These are phyloP conservation scores for Histomonas meleagridis DNA, from an alignment of 208 protist species.

Conservation along the genomic window DNA sequence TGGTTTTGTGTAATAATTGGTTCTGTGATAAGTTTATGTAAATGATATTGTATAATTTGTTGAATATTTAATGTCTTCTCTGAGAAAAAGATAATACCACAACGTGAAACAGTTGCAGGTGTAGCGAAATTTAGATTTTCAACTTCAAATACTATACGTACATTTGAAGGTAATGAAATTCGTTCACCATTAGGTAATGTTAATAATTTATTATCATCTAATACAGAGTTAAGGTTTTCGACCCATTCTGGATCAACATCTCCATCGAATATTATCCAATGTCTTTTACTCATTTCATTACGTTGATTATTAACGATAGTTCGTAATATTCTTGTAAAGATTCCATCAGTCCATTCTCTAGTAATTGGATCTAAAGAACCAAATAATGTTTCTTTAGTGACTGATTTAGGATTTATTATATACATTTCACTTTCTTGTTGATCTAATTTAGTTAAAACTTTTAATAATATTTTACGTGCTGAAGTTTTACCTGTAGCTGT, in stretches of 20 bases:
- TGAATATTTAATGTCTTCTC: background rate
- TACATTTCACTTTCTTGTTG: slow-evolving; percentile 65
- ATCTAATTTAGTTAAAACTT: slow-evolving; percentile 68
- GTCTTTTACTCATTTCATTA: slow-evolving; percentile 61
- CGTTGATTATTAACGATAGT: slow-evolving; percentile 77
- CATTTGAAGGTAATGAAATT: slow-evolving; percentile 78
- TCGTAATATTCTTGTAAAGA: slow-evolving; percentile 89
- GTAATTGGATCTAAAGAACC: slow-evolving; percentile 83
- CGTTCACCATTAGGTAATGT: slow-evolving; percentile 97
- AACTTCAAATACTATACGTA: slow-evolving; percentile 94
- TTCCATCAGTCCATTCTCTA: slow-evolving; percentile 95
- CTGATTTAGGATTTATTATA: slow-evolving; percentile 93
- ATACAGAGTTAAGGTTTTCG: slow-evolving; percentile 93
- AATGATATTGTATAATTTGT: background rate
- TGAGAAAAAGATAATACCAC: slow-evolving; percentile 81
- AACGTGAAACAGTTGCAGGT: slow-evolving; percentile 87
- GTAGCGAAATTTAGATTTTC: slow-evolving; percentile 85
- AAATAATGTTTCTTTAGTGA: slow-evolving; percentile 89
- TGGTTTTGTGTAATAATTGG: background rate
- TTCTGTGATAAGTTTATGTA: background rate
- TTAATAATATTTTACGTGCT: slow-evolving; percentile 75
- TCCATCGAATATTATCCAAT: slow-evolving; percentile 95
- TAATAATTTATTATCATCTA: slow-evolving; percentile 96
- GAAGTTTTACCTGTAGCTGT: slow-evolving; percentile 87
- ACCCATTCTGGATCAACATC: slow-evolving; percentile 98